phyloP scores from a whole-genome alignment of 805 yeast species.

The Blastobotrys peoriensis region DNA sequence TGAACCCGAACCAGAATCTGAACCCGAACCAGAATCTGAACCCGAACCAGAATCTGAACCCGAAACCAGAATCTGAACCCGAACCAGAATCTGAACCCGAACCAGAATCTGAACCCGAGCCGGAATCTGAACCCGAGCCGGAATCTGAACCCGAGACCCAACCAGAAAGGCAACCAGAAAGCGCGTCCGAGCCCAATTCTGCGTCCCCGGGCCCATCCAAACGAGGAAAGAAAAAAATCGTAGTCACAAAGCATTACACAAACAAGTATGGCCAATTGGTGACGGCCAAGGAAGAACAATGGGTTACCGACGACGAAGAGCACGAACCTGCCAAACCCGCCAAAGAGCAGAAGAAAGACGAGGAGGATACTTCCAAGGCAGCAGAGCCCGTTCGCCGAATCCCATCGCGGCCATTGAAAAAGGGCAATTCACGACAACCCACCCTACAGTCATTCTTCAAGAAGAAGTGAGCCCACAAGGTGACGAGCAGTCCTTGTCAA shows the following conservation, averaged over 20 bases:
- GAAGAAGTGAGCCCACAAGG: conserved; percentile 7
- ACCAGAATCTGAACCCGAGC: conserved; percentile 11
- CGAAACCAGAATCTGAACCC: conserved; percentile 13
- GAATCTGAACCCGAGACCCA: no score
- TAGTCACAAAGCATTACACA: neutral
- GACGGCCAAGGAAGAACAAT: neutral
- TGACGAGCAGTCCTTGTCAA: no score
- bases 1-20: conserved; percentile 4
- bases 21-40: neutral
- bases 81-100: conserved; percentile 16
- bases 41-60: conserved; percentile 5
- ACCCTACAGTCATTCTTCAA: conserved; percentile 18
- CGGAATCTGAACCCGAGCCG: conserved; percentile 2
- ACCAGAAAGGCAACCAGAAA: no score
- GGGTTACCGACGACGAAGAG: neutral
- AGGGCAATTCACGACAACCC: conserved; percentile 9
- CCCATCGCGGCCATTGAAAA: conserved; percentile 8
- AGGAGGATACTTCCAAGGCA: neutral
- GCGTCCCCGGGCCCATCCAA: no score
- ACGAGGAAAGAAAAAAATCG: neutral
- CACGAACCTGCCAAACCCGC: neutral
- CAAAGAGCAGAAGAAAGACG: neutral
- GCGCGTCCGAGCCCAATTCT: no score
- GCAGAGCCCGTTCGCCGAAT: conserved; percentile 7
- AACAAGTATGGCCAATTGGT: neutral